Conservation (phyloP, 805 yeast genomes). For the Scheffersomyces ergatensis region DNA sequence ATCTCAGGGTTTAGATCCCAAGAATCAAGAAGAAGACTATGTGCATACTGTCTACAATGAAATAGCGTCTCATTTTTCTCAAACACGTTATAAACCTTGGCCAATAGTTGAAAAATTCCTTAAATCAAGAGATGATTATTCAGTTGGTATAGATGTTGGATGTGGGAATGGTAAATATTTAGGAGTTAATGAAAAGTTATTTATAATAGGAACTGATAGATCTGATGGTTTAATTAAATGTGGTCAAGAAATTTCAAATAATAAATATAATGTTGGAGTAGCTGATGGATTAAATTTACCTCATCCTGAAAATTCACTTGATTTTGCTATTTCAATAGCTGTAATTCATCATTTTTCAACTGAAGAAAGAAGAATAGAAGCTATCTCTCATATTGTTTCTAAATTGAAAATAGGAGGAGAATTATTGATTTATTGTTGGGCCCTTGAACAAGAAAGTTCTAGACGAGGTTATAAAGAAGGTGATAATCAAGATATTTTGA, state of each 20-base stretch:
- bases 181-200: constrained; percentile 64
- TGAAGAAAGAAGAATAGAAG: constrained; percentile 70
- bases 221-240: constrained; percentile 68
- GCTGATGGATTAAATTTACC: constrained; percentile 74
- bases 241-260: constrained; percentile 45
- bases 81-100: constrained; percentile 96
- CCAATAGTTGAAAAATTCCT: constrained; percentile 84
- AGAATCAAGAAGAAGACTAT: constrained; percentile 63
- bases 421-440: constrained; percentile 92
- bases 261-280: constrained; percentile 56
- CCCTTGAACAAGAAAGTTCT: constrained; percentile 83
- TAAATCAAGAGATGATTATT: constrained; percentile 43
- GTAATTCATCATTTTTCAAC: constrained; percentile 96
- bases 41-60: constrained; percentile 94
- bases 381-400: constrained; percentile 66
- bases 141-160: constrained; percentile 88
- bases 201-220: constrained; percentile 70
- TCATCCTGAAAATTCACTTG: constrained; percentile 40
- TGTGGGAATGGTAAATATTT: constrained; percentile 97
- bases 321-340: constrained; percentile 93
- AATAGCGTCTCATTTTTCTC: constrained; percentile 90
- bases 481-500: constrained; percentile 89
- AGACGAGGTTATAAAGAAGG: constrained; percentile 90
- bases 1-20: constrained; percentile 40
- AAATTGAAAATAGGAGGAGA: constrained; percentile 60